Percentiles rank a stretch among this genome's conserved stretches.
phyloP scores from a whole-genome alignment of 768 basidiomycete species.

The Ramaria sp. region DNA sequence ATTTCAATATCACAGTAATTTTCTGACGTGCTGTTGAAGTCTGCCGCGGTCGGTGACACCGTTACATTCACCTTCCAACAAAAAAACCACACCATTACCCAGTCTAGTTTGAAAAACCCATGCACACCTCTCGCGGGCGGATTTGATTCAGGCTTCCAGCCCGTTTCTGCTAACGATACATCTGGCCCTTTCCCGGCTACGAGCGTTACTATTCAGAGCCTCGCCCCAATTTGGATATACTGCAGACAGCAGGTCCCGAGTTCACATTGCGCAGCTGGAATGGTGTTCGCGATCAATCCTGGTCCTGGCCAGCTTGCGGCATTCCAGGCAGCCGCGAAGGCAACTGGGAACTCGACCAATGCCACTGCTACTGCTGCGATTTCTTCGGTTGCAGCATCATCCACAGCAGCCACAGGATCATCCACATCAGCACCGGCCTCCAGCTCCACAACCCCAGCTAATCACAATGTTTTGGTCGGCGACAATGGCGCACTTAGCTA shows the following conservation, averaged over 20 bases:
- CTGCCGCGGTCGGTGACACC: conserved; percentile 42
- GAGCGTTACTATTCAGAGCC: conserved; percentile 28
- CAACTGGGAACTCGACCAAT: neutral
- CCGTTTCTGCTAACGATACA: conserved; percentile 31
- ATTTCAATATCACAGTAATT: neutral
- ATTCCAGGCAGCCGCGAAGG: conserved; percentile 4
- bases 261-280: conserved; percentile 46
- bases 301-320: conserved; percentile 16
- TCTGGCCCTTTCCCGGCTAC: conserved; percentile 35
- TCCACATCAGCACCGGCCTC: conserved; percentile 27
- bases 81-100: conserved; percentile 45
- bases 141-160: conserved; percentile 11
- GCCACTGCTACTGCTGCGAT: conserved; percentile 17
- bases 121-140: conserved; percentile 17
- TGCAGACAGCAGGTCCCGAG: conserved; percentile 35
- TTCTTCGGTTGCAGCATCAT: conserved; percentile 30
- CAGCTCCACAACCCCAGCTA: neutral
- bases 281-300: conserved; percentile 61
- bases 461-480: conserved; percentile 33
- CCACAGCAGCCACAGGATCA: conserved; percentile 16
- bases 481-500: conserved; percentile 29
- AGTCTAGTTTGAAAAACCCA: conserved; percentile 35
- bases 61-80: conserved; percentile 52
- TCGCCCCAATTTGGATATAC: conserved; percentile 22
- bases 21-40: conserved; percentile 18